Conservation (phyloP, 1,284 basidiomycete species). For the Porodaedalea pini region DNA sequence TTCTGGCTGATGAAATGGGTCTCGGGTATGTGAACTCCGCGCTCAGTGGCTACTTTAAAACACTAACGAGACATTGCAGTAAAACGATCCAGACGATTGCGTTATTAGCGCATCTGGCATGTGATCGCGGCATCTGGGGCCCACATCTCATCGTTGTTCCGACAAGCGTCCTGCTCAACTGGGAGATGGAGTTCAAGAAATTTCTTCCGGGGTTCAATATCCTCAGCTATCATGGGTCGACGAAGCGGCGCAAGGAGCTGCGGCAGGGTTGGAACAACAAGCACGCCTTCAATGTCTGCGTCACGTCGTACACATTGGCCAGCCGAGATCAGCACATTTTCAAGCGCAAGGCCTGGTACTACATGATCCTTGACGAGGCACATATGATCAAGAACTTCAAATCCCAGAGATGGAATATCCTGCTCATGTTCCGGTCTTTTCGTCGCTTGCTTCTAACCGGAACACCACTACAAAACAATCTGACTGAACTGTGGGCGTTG, state of each 20-base stretch:
- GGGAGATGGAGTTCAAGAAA: conserved; percentile 99
- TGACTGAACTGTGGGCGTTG: conserved; percentile 94
- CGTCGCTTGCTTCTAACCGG: conserved; percentile 87
- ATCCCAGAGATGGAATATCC: conserved; percentile 91
- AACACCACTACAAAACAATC: conserved; percentile 93
- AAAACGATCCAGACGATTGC: conserved; percentile 98
- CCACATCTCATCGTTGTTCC: conserved; percentile 95
- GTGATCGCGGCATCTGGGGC: conserved; percentile 94
- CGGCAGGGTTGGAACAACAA: conserved; percentile 94
- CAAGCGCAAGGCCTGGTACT: conserved; percentile 94
- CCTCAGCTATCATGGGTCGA: conserved; percentile 88
- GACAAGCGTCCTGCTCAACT: conserved; percentile 93
- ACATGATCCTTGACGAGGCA: conserved; percentile 95
- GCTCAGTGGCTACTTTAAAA: not conserved
- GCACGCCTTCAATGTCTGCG: conserved; percentile 92
- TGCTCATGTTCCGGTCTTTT: conserved; percentile 92
- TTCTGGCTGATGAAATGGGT: conserved; percentile 92
- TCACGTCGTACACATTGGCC: conserved; percentile 93
- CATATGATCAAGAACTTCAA: conserved; percentile 99
- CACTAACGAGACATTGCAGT: conserved; percentile 38
- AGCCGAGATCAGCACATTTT: conserved; percentile 92
- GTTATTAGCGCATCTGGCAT: conserved; percentile 88
- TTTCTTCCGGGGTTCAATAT: conserved; percentile 93
- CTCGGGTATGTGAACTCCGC: conserved; percentile 60
- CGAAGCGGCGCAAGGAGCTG: conserved; percentile 90